These are phyloP conservation scores for Phytophthora pistaciae DNA, from an alignment of 352 stramenopile genomes.

Conservation along the genomic window DNA sequence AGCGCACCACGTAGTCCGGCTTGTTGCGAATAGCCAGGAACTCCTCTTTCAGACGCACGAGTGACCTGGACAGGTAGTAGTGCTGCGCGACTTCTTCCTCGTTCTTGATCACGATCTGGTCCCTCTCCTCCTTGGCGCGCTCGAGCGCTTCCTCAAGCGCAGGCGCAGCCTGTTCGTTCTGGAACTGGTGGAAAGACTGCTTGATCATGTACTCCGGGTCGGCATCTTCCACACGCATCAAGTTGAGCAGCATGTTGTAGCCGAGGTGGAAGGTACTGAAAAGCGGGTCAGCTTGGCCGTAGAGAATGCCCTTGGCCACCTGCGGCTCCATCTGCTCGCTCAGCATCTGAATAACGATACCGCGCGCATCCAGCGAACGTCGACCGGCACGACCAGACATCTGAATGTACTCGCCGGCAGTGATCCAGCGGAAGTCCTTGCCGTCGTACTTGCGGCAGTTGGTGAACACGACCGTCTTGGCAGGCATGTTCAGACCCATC, in stretches of 20 bases:
- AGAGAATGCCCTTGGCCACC: constrained; percentile 95
- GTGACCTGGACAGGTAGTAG: constrained; percentile 91
- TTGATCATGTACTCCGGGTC: constrained; percentile 99
- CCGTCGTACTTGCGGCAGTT: constrained; percentile 97
- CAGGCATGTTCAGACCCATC: constrained; percentile 99
- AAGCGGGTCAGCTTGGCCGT: constrained; percentile 76
- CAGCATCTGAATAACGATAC: constrained; percentile 99
- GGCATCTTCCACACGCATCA: constrained; percentile 97
- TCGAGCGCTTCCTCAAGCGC: constrained; percentile 84
- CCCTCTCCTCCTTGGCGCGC: constrained; percentile 81
- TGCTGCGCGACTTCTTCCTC: constrained; percentile 91
- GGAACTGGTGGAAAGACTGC: constrained; percentile 98
- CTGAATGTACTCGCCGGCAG: constrained; percentile 95
- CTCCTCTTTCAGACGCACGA: constrained; percentile 93
- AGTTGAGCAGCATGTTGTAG: constrained; percentile 99
- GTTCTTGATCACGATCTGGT: constrained; percentile 92
- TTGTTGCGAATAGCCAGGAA: constrained; percentile 94
- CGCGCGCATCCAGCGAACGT: constrained; percentile 97
- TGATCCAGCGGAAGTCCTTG: constrained; percentile 97
- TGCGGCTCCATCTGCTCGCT: constrained; percentile 99
- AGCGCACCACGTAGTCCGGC: constrained; percentile 93
- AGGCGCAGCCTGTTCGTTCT: constrained; percentile 86
- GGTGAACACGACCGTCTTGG: constrained; percentile 99
- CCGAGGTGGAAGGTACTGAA: constrained; percentile 96
- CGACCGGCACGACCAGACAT: constrained; percentile 98